Evolutionary conservation across 23 red algal species (phyloP).

Genomic region (Gracilaria vermiculophylla): DNA sequence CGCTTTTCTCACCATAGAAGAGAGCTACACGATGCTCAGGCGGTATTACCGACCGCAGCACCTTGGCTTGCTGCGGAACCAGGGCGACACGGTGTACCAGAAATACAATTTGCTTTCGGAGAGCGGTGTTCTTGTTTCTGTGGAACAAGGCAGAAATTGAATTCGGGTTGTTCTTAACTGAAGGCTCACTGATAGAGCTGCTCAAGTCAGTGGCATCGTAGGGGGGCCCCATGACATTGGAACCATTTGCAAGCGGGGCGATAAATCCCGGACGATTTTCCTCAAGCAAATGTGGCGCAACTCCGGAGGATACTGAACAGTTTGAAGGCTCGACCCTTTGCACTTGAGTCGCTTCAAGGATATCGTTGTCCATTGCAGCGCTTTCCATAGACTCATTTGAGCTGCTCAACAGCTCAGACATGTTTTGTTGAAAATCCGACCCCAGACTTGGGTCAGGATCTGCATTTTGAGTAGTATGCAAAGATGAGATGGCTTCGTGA

Average conservation of each 20-base stretch:
- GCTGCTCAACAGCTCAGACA: background rate
- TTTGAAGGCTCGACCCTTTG: background rate
- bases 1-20: conserved; percentile 50
- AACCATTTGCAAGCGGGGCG: background rate
- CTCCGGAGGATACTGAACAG: too few relatives aligned
- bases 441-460: background rate
- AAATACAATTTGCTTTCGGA: conserved; percentile 34
- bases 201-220: background rate
- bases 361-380: too few relatives aligned
- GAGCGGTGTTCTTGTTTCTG: background rate
- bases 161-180: background rate
- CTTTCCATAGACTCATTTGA: background rate
- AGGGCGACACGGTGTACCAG: conserved; percentile 57
- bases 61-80: conserved; percentile 44
- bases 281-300: background rate
- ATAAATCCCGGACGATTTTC: too few relatives aligned
- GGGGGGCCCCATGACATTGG: background rate
- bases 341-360: too few relatives aligned
- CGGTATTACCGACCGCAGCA: conserved; percentile 22
- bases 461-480: background rate
- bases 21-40: conserved; percentile 20
- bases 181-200: background rate
- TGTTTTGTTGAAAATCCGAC: background rate
- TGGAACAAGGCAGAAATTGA: background rate
- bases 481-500: background rate